Evolutionary conservation across 1,284 basidiomycete genomes (phyloP).

Genomic region (Golubevia pallescens): DNA sequence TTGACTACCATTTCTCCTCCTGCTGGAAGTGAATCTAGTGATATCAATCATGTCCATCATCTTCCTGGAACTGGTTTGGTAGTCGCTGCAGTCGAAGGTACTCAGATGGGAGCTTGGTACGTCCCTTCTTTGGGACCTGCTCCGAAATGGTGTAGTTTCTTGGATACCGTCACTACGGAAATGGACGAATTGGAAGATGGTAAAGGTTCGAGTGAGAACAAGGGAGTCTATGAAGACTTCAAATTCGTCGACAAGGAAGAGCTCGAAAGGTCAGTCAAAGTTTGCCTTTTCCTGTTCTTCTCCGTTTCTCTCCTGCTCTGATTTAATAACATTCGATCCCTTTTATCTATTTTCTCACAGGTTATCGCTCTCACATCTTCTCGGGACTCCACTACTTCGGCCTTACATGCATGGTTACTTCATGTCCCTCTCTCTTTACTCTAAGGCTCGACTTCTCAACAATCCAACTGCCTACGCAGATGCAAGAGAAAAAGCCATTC

Average conservation of each 20-base stretch:
- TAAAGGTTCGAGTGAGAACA: constrained; percentile 37
- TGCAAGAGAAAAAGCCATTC: constrained; percentile 84
- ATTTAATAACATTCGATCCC: too few species aligned
- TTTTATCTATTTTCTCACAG: constrained; percentile 65
- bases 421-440: constrained; percentile 90
- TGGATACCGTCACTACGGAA: constrained; percentile 84
- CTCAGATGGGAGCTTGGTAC: constrained; percentile 69
- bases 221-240: constrained; percentile 85
- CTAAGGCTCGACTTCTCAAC: constrained; percentile 89
- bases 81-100: constrained; percentile 57
- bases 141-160: constrained; percentile 93
- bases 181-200: constrained; percentile 84
- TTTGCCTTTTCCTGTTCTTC: not conserved
- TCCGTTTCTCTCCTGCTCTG: not conserved
- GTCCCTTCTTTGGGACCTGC: constrained; percentile 95
- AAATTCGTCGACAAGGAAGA: constrained; percentile 93
- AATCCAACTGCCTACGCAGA: constrained; percentile 96
- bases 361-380: constrained; percentile 88
- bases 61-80: constrained; percentile 57
- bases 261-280: constrained; percentile 74
- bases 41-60: constrained; percentile 55
- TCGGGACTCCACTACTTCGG: constrained; percentile 91
- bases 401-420: constrained; percentile 99
- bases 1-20: not conserved
- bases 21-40: not conserved